Evolutionary conservation across 768 basidiomycete species (phyloP).

Genomic region (Dioszegia aurantiaca): DNA sequence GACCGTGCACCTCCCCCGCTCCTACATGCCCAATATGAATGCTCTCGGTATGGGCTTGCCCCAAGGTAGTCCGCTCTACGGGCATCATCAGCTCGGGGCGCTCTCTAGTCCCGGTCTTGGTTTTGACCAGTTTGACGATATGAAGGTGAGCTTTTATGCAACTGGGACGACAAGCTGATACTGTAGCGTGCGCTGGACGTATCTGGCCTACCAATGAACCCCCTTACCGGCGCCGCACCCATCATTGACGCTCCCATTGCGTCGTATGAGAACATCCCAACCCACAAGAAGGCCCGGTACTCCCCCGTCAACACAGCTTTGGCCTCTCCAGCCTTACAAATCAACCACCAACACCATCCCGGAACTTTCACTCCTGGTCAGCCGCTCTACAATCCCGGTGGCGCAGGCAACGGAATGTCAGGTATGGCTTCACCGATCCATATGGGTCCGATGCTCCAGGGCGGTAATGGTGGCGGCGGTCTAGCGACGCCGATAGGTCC

Average conservation of each 20-base stretch:
- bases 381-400: conserved; percentile 1
- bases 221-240: conserved; percentile 35
- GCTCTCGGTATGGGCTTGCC: conserved; percentile 11
- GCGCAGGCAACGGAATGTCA: neutral
- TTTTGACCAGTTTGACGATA: conserved; percentile 32
- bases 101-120: conserved; percentile 11
- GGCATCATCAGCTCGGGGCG: conserved; percentile 12
- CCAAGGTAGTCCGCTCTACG: conserved; percentile 1
- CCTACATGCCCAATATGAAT: neutral
- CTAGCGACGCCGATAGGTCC: conserved; percentile 9
- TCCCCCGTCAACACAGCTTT: conserved; percentile 13
- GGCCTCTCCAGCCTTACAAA: conserved; percentile 1
- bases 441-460: conserved; percentile 11
- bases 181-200: conserved; percentile 37
- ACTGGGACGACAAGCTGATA: neutral
- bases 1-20: neutral
- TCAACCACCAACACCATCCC: conserved; percentile 7
- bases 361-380: conserved; percentile 9
- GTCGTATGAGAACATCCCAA: conserved; percentile 21
- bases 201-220: conserved; percentile 36
- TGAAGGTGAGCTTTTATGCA: conserved; percentile 37
- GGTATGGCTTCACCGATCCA: conserved; percentile 12
- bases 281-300: conserved; percentile 31
- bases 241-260: conserved; percentile 25
- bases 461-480: neutral